Evolutionary conservation across 2,329 filamentous ascomycete genomes (phyloP).

Genomic region (Aspergillus thermomutatus): DNA sequence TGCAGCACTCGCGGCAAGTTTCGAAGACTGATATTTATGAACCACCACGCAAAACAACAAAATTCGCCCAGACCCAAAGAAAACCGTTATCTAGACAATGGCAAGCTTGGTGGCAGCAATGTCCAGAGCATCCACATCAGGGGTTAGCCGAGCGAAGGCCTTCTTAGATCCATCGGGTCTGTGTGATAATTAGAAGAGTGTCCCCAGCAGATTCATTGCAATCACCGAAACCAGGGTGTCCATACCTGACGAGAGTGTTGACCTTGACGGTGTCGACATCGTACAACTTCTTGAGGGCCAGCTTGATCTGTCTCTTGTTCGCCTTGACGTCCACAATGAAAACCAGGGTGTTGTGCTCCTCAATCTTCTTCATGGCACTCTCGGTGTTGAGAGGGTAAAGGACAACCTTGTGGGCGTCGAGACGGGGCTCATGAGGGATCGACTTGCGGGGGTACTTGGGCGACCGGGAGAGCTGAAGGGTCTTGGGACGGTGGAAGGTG

Average conservation of each 20-base stretch:
- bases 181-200: slow-evolving; percentile 4
- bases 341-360: slow-evolving; percentile 99
- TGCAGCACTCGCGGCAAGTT: slow-evolving; percentile 29
- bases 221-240: slow-evolving; percentile 4
- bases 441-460: slow-evolving; percentile 98
- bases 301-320: slow-evolving; percentile 99
- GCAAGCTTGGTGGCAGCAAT: slow-evolving; percentile 98
- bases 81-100: slow-evolving; percentile 72
- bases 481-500: slow-evolving; percentile 98
- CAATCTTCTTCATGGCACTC: slow-evolving; percentile 99
- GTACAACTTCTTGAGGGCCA: slow-evolving; percentile 97
- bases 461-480: slow-evolving; percentile 80
- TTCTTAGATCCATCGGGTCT: slow-evolving; percentile 98
- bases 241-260: slow-evolving; percentile 95
- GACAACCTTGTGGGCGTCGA: slow-evolving; percentile 97
- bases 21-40: slow-evolving; percentile 34
- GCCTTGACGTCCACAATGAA: slow-evolving; percentile 97
- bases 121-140: slow-evolving; percentile 97
- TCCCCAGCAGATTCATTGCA: background rate
- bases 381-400: slow-evolving; percentile 99
- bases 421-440: slow-evolving; percentile 80
- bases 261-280: slow-evolving; percentile 98
- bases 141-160: slow-evolving; percentile 91
- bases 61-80: slow-evolving; percentile 46
- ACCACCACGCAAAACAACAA: slow-evolving; percentile 40